A percentile compares a stretch with the other conserved stretches of the same genome.
phyloP scores from a whole-genome alignment of 2,329 filamentous ascomycete genomes.

The Emericellopsis cladophorae region DNA sequence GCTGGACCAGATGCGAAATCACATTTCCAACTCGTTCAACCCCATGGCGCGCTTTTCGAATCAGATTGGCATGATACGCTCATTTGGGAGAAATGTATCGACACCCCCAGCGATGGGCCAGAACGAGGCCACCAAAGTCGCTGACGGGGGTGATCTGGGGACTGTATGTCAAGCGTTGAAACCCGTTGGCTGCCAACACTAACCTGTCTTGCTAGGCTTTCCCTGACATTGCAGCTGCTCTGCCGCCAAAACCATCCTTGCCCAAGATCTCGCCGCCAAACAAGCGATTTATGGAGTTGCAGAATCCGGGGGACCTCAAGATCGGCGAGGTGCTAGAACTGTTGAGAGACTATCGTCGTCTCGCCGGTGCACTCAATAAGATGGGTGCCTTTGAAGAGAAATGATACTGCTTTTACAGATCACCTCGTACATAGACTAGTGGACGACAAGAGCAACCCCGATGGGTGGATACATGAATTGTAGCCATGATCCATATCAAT shows the following conservation, averaged over 20 bases:
- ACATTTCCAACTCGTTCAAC: conserved; percentile 68
- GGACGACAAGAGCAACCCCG: too few species aligned
- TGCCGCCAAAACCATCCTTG: conserved; percentile 38
- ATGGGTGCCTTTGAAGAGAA: conserved; percentile 44
- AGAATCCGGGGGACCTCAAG: conserved; percentile 56
- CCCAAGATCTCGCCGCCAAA: conserved; percentile 53
- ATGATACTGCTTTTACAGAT: conserved; percentile 4
- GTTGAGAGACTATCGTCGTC: conserved; percentile 60
- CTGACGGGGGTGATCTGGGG: conserved; percentile 42
- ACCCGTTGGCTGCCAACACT: conserved; percentile 2
- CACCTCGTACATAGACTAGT: too few species aligned
- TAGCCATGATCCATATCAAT: too few species aligned
- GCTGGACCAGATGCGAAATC: conserved; percentile 74
- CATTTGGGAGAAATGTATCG: conserved; percentile 51
- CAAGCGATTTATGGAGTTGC: conserved; percentile 59
- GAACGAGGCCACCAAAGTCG: conserved; percentile 21
- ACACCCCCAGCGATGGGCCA: conserved; percentile 8
- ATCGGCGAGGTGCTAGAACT: conserved; percentile 63
- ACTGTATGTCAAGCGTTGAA: conserved; percentile 29
- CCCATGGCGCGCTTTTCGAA: conserved; percentile 67
- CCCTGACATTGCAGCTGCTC: conserved; percentile 41
- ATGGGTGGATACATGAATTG: too few species aligned
- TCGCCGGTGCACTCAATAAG: conserved; percentile 53
- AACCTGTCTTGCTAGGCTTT: conserved; percentile 32
- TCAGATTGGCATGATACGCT: conserved; percentile 56